Percentiles rank a stretch among this genome's conserved stretches.
Evolutionary conservation across 163 green algal species (phyloP).

Genomic region (Scenedesmus sp.): DNA sequence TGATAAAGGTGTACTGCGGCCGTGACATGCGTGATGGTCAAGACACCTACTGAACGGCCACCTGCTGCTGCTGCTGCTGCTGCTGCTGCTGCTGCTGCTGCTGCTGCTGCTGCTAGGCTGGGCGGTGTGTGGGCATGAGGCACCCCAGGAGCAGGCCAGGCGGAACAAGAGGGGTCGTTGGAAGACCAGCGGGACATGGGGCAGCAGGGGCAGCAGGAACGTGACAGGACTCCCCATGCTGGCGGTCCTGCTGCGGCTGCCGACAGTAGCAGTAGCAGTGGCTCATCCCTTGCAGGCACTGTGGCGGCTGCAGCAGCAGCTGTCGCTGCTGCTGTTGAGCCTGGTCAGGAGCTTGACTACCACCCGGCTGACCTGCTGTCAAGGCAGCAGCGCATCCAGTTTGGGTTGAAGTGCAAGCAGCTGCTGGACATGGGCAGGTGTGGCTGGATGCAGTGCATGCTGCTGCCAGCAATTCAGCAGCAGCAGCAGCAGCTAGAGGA

Average conservation of each 20-base stretch:
- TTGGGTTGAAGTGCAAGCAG: constrained; percentile 85
- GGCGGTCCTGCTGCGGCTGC: background rate
- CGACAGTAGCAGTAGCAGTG: background rate
- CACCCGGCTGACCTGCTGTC: constrained; percentile 47
- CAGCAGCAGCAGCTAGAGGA: background rate
- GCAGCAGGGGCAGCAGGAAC: background rate
- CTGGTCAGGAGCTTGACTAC: background rate
- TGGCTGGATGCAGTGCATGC: constrained; percentile 53
- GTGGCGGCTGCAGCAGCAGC: constrained; percentile 5
- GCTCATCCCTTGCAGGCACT: background rate
- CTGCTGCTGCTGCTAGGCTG: constrained; percentile 23
- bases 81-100: background rate
- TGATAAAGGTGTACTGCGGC: too few relatives aligned
- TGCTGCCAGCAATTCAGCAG: constrained; percentile 27
- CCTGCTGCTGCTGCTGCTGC: too few relatives aligned
- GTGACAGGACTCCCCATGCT: background rate
- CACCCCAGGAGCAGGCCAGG: background rate
- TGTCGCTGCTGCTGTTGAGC: background rate
- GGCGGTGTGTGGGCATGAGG: constrained; percentile 37
- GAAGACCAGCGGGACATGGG: constrained; percentile 15
- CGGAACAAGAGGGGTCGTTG: background rate
- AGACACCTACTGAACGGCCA: background rate
- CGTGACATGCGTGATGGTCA: background rate
- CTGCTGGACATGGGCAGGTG: constrained; percentile 80
- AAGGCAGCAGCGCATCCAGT: constrained; percentile 66